Conservation (phyloP, 805 yeast species). For the Ogataea paradorogensis region DNA sequence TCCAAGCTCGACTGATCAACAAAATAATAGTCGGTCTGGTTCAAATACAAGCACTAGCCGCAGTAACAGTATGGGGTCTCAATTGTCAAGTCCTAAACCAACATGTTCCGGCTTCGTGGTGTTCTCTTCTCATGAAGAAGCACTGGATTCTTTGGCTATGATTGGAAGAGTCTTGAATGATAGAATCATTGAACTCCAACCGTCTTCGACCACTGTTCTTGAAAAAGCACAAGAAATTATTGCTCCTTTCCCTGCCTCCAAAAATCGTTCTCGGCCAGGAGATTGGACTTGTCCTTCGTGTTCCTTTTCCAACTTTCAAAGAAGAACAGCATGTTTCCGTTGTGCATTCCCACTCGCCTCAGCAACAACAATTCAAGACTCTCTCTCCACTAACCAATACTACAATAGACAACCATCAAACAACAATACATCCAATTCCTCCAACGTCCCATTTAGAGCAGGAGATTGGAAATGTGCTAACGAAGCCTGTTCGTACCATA, state of each 20-base stretch:
- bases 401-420: conserved; percentile 19
- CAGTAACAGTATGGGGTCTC: conserved; percentile 15
- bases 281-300: conserved; percentile 98
- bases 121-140: conserved; percentile 82
- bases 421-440: conserved; percentile 18
- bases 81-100: conserved; percentile 41
- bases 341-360: conserved; percentile 85
- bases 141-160: conserved; percentile 70
- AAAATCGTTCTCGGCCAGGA: conserved; percentile 90
- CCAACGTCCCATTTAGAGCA: conserved; percentile 87
- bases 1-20: conserved; percentile 32
- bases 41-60: conserved; percentile 13
- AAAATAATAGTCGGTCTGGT: conserved; percentile 3
- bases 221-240: conserved; percentile 81
- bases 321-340: conserved; percentile 90
- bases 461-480: conserved; percentile 94
- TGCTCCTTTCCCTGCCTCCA: conserved; percentile 79
- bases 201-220: conserved; percentile 73
- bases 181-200: conserved; percentile 77
- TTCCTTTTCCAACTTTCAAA: conserved; percentile 91
- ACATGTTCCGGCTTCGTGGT: conserved; percentile 78
- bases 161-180: conserved; percentile 77
- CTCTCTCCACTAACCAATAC: conserved; percentile 24
- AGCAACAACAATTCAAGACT: conserved; percentile 66
- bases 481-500: conserved; percentile 80